A percentile compares a stretch with the other conserved stretches of the same genome.
phyloP scores from a whole-genome alignment of 1,284 basidiomycete species.

The Sphagnurus paluster region DNA sequence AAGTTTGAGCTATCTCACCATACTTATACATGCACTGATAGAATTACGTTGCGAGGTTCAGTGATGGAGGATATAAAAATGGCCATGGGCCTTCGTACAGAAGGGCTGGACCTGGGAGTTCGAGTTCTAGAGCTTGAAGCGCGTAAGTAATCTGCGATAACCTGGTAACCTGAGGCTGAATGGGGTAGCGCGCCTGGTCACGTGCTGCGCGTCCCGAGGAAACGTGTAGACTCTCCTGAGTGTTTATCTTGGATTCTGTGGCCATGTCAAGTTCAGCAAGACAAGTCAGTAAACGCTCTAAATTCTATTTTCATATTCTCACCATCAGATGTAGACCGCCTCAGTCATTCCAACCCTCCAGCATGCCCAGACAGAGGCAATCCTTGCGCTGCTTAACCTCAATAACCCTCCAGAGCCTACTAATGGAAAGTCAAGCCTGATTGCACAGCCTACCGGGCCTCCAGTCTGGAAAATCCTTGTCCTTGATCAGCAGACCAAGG shows the following conservation, averaged over 20 bases:
- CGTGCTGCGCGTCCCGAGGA: conserved; percentile 9
- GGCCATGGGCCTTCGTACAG: no score
- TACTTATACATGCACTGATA: neutral
- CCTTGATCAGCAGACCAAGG: conserved; percentile 93
- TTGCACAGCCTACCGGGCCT: conserved; percentile 59
- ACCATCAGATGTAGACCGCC: conserved; percentile 14
- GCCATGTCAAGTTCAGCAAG: conserved; percentile 58
- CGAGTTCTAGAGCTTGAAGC: no score
- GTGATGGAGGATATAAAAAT: conserved; percentile 4
- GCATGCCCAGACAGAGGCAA: conserved; percentile 75
- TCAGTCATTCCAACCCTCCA: conserved; percentile 57
- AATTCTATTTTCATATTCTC: neutral
- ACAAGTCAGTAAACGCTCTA: conserved; percentile 43
- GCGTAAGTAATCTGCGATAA: no score
- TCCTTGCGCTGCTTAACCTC: conserved; percentile 66
- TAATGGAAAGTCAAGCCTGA: conserved; percentile 45
- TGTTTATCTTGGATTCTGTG: neutral
- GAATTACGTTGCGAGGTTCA: conserved; percentile 6
- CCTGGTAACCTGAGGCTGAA: no score
- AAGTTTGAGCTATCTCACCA: neutral
- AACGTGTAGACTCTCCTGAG: conserved; percentile 7
- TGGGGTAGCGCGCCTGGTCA: conserved; percentile 9
- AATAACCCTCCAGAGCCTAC: conserved; percentile 49
- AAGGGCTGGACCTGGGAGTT: no score
- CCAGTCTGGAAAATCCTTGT: conserved; percentile 97